Evolutionary conservation across 2,329 filamentous ascomycete species (phyloP).

Genomic region (Madurella fahalii): DNA sequence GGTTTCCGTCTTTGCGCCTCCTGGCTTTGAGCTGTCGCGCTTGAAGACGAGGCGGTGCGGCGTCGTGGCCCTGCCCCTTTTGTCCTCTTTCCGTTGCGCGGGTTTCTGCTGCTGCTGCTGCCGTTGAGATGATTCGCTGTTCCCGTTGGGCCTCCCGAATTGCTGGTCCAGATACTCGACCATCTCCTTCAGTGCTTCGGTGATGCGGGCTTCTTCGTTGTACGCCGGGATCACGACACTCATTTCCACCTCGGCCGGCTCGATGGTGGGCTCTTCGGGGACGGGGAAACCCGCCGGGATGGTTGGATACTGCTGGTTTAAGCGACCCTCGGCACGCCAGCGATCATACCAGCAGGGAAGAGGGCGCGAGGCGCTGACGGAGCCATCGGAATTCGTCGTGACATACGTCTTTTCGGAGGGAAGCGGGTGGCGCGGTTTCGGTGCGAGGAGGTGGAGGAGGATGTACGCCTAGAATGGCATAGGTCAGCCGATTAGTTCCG

Average conservation of each 20-base stretch:
- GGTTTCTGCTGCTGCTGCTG: conserved; percentile 6
- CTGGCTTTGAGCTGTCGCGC: conserved; percentile 35
- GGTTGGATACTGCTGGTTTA: conserved; percentile 37
- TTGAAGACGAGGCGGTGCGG: conserved; percentile 33
- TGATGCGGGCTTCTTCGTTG: conserved; percentile 83
- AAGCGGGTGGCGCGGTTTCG: conserved; percentile 68
- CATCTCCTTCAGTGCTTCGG: conserved; percentile 84
- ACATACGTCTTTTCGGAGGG: conserved; percentile 81
- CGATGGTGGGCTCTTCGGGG: conserved; percentile 55
- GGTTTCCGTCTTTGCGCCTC: not conserved
- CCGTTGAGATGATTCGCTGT: conserved; percentile 20
- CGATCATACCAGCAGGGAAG: conserved; percentile 87
- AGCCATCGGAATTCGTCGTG: conserved; percentile 65
- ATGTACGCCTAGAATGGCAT: conserved; percentile 46
- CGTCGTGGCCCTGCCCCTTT: conserved; percentile 26
- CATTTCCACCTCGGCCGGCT: conserved; percentile 76
- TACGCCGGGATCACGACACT: conserved; percentile 92
- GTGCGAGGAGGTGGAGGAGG: conserved; percentile 70
- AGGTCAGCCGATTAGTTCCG: not conserved
- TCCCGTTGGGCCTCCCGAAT: conserved; percentile 54
- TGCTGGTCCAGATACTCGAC: conserved; percentile 76
- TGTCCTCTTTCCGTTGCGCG: conserved; percentile 26
- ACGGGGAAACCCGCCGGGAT: conserved; percentile 38
- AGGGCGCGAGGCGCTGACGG: conserved; percentile 40
- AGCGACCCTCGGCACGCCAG: conserved; percentile 59